A percentile compares a stretch with the other conserved stretches of the same genome.
Evolutionary conservation across 2,329 filamentous ascomycete species (phyloP).

Genomic region (Talaromyces amestolkiae): DNA sequence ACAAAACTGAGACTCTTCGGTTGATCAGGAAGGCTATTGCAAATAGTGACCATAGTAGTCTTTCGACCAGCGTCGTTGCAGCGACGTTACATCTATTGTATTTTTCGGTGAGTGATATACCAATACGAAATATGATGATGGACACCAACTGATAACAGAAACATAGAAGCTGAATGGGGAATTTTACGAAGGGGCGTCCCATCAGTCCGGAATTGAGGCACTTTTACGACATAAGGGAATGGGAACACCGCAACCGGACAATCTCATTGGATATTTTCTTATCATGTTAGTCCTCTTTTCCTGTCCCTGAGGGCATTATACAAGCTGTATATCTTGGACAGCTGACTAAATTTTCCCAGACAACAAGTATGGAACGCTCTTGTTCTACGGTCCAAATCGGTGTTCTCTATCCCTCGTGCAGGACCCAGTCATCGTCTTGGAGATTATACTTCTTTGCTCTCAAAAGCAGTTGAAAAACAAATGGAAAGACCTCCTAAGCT

Average conservation of each 20-base stretch:
- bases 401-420: constrained; percentile 3
- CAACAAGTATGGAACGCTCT: constrained; percentile 16
- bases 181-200: constrained; percentile 8
- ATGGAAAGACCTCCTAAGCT: constrained; percentile 2
- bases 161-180: constrained; percentile 14
- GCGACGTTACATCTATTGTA: constrained; percentile 8
- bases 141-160: neutral
- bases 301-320: neutral
- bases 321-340: neutral
- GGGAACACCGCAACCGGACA: constrained; percentile 7
- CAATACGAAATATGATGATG: constrained; percentile 3
- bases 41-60: neutral
- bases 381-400: constrained; percentile 7
- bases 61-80: neutral
- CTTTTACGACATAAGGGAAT: constrained; percentile 15
- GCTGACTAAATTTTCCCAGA: neutral
- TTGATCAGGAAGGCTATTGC: neutral
- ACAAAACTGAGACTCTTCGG: constrained; percentile 10
- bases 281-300: constrained; percentile 5
- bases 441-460: neutral
- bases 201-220: constrained; percentile 14
- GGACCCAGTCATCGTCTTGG: neutral
- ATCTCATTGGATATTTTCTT: constrained; percentile 17
- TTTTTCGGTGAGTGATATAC: constrained; percentile 11
- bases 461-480: constrained; percentile 4